These are phyloP conservation scores for Graphilbum ipis-grandicollis DNA, from an alignment of 2,329 filamentous ascomycete genomes.

Conservation along the genomic window DNA sequence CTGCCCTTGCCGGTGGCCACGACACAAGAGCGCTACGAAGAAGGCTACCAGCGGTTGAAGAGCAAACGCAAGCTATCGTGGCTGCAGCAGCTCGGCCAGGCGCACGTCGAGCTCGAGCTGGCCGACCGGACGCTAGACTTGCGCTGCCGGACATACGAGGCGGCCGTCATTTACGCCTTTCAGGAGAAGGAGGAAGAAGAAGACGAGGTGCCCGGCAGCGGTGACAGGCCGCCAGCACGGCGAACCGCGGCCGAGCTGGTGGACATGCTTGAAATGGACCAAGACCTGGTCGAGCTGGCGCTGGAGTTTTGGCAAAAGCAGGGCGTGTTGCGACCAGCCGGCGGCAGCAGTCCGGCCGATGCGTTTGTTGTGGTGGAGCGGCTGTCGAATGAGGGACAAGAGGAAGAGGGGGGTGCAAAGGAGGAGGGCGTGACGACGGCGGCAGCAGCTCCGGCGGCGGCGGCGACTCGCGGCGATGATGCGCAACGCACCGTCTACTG, in stretches of 20 bases:
- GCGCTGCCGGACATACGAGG: conserved; percentile 69
- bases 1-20: conserved; percentile 40
- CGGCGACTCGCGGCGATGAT: conserved; percentile 31
- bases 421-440: conserved; percentile 3
- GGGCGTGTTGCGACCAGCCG: conserved; percentile 35
- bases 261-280: conserved; percentile 50
- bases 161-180: conserved; percentile 76
- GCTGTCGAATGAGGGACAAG: conserved; percentile 13
- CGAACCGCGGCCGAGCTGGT: conserved; percentile 34
- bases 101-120: conserved; percentile 65
- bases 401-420: conserved; percentile 7
- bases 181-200: conserved; percentile 25
- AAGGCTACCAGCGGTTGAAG: conserved; percentile 65
- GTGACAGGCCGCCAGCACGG: conserved; percentile 15
- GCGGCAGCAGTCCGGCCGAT: conserved; percentile 22
- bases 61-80: conserved; percentile 73
- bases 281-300: conserved; percentile 49
- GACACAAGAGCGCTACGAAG: conserved; percentile 53
- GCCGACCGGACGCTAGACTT: conserved; percentile 59
- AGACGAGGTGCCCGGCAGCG: conserved; percentile 9
- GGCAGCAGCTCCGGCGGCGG: conserved; percentile 11
- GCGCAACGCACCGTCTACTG: conserved; percentile 54
- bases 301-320: conserved; percentile 57
- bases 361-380: conserved; percentile 53
- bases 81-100: conserved; percentile 68